Evolutionary conservation across 495 filamentous ascomycete genomes (phyloP).

Genomic region (Massariosphaeria phaeospora): DNA sequence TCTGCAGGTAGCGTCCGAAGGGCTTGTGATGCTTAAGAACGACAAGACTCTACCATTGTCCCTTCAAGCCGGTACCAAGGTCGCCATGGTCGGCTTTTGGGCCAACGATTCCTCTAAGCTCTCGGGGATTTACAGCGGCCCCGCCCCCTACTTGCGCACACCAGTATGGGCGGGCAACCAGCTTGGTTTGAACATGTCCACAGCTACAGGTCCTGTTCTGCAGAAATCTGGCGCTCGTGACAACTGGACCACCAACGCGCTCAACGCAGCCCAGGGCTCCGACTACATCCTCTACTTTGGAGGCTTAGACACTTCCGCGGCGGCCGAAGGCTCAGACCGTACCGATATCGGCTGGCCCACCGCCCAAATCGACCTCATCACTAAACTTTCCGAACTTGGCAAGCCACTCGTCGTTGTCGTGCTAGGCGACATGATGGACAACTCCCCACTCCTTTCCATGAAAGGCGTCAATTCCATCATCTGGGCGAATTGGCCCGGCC

Average conservation of each 20-base stretch:
- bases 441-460: constrained; percentile 33
- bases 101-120: constrained; percentile 54
- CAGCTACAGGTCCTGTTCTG: constrained; percentile 29
- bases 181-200: constrained; percentile 42
- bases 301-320: constrained; percentile 54
- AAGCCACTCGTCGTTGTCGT: constrained; percentile 56
- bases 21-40: constrained; percentile 21
- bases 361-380: constrained; percentile 52
- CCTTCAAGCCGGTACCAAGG: constrained; percentile 35
- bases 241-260: constrained; percentile 37
- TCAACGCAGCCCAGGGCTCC: constrained; percentile 47
- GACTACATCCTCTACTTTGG: constrained; percentile 55
- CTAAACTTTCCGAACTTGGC: constrained; percentile 44
- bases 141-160: constrained; percentile 51
- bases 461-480: constrained; percentile 48
- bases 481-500: constrained; percentile 58
- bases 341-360: constrained; percentile 54
- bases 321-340: constrained; percentile 52
- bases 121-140: constrained; percentile 57
- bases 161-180: constrained; percentile 48
- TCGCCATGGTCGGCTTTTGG: constrained; percentile 56
- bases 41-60: constrained; percentile 48
- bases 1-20: constrained; percentile 2
- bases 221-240: neutral
- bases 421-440: constrained; percentile 46